A percentile compares a stretch with the other conserved stretches of the same genome.
phyloP scores from a whole-genome alignment of 2,329 filamentous ascomycete species.

The Botryotinia narcissicola region DNA sequence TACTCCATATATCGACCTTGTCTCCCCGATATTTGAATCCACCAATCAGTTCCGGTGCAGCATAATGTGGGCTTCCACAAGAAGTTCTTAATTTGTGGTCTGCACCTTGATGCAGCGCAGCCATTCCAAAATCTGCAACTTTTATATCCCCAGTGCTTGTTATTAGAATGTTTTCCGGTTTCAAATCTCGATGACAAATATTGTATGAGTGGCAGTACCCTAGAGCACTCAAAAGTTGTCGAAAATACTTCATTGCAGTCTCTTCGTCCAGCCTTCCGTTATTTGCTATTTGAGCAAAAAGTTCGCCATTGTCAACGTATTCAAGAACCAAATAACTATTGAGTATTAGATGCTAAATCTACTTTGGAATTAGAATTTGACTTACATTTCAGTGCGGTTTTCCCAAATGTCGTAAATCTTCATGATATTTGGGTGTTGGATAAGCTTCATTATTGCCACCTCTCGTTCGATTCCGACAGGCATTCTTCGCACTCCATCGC shows the following conservation, averaged over 20 bases:
- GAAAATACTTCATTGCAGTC: constrained; percentile 79
- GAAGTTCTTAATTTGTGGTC: constrained; percentile 80
- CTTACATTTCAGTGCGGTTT: constrained; percentile 89
- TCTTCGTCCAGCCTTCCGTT: constrained; percentile 74
- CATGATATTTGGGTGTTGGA: constrained; percentile 93
- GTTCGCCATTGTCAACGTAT: constrained; percentile 70
- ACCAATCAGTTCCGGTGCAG: constrained; percentile 85
- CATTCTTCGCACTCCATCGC: constrained; percentile 65
- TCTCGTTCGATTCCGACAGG: constrained; percentile 90
- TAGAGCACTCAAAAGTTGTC: constrained; percentile 88
- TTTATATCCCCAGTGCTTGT: constrained; percentile 77
- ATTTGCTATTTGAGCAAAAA: constrained; percentile 79
- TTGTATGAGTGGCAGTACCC: constrained; percentile 92
- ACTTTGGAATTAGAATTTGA: constrained; percentile 21
- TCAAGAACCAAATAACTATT: constrained; percentile 91
- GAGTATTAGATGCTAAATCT: constrained; percentile 29
- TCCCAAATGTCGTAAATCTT: constrained; percentile 97
- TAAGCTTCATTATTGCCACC: constrained; percentile 94
- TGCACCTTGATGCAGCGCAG: constrained; percentile 78
- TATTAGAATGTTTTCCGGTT: constrained; percentile 94
- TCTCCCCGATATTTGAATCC: constrained; percentile 77
- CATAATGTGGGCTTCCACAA: constrained; percentile 95
- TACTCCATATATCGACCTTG: constrained; percentile 90
- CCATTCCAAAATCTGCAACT: constrained; percentile 97
- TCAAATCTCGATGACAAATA: constrained; percentile 93